phyloP scores from a whole-genome alignment of 2,329 filamentous ascomycete species.

The Colletotrichum echinochloae region DNA sequence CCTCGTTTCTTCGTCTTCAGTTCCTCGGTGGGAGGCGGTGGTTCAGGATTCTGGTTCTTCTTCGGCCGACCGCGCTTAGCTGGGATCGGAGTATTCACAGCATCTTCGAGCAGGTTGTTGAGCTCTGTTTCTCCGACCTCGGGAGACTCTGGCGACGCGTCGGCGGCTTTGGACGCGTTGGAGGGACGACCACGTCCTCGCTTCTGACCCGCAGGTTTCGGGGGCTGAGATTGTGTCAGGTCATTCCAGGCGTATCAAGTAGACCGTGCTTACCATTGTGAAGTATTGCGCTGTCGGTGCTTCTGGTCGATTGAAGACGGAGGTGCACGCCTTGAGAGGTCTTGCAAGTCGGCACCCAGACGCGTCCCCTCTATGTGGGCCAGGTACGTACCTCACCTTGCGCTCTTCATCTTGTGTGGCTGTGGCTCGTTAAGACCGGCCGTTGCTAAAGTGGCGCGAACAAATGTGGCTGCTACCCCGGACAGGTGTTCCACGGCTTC shows the following conservation, averaged over 20 bases:
- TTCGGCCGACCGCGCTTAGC: constrained; percentile 46
- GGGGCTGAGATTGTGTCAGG: constrained; percentile 25
- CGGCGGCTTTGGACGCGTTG: constrained; percentile 53
- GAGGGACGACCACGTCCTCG: constrained; percentile 58
- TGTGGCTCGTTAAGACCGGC: constrained; percentile 29
- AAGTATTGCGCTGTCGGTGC: not conserved
- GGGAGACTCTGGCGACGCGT: constrained; percentile 45
- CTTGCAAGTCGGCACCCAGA: constrained; percentile 15
- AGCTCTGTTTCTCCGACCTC: constrained; percentile 38
- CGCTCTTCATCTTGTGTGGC: constrained; percentile 1
- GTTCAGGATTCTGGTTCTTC: constrained; percentile 16
- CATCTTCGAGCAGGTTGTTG: constrained; percentile 29
- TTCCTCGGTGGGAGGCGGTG: constrained; percentile 4
- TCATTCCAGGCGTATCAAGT: not conserved
- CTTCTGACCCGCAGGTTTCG: constrained; percentile 48
- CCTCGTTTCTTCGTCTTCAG: constrained; percentile 25
- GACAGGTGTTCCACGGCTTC: constrained; percentile 28
- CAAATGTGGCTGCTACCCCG: constrained; percentile 25
- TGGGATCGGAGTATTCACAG: constrained; percentile 43
- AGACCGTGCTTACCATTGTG: constrained; percentile 25
- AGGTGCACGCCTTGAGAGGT: not conserved
- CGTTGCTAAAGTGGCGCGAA: constrained; percentile 1
- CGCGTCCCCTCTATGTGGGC: constrained; percentile 17
- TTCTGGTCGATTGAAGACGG: constrained; percentile 3
- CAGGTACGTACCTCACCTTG: constrained; percentile 9